Evolutionary conservation across 805 yeast species (phyloP), one percentile per base, ranked within the genome.

Genomic region (Suhomyces canberraensis): DNA sequence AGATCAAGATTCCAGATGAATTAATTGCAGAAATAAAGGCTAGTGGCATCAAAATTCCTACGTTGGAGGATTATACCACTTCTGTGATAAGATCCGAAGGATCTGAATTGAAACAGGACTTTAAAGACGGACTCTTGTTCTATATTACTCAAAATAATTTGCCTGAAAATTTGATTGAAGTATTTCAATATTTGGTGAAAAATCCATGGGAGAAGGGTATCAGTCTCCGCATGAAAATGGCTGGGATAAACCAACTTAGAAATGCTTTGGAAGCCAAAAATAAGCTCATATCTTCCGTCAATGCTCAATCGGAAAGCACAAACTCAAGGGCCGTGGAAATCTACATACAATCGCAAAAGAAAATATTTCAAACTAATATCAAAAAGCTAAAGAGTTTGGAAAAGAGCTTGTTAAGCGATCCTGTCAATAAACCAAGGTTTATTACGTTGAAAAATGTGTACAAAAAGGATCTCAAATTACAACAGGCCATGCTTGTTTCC

Each of bases 361-460:
- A 57, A 13, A 59, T 81, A 5, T 73, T 72, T 33, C 71, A 66
- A 21, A 42, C 53, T 4, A 54, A 76, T 1, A 53, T 73, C 7
- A 81, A 80, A 36, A 58, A 53, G 13, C 56, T 75, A 21, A 65
- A 73, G 33, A 52, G 56, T 14, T 25, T 55, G 1, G 87, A 81
- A 47, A 76, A 73, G 44, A 44, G 47, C 8, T 38, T 74, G 29
- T 44, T 83, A 16, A 58, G 55, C 3, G 54, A 50, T 19, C 40
- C 48, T 3, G 59, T 64, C 3, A 50, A 71, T 48, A 79, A 75
- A 49, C 65, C 60, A 19, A 45, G 46, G 13, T 50, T 83, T 2
- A 42, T 77, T 11, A 71, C 84, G 1, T 76, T 83, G 51, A 81
- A 80, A 48, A 64, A 67, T 7, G 69, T 76, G n/a, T 75, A 64